Percentiles rank a stretch among this genome's conserved stretches.
These are phyloP conservation scores for Penicillium ochrochloron DNA, from an alignment of 495 filamentous ascomycete genomes.

Conservation along the genomic window DNA sequence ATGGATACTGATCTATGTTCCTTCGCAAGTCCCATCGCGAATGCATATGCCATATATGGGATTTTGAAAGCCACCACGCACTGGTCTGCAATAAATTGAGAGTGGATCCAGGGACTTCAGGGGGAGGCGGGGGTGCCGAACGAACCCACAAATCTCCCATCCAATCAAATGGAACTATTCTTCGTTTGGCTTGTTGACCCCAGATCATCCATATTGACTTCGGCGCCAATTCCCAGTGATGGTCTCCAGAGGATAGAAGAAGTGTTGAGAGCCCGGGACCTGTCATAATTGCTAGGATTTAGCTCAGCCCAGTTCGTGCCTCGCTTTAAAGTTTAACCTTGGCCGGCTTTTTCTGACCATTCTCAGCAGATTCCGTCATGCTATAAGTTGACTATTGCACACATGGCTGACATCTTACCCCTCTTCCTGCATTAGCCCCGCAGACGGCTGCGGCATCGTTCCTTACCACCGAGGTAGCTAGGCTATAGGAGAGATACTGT, in stretches of 20 bases:
- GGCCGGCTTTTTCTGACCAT: neutral
- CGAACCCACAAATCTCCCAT: neutral
- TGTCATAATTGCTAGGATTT: conserved; percentile 3
- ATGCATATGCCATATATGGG: neutral
- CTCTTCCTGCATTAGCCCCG: conserved; percentile 12
- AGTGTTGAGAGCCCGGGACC: neutral
- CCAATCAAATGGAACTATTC: neutral
- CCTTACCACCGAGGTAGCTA: conserved; percentile 12
- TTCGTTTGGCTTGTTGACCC: neutral
- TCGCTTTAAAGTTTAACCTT: conserved; percentile 6
- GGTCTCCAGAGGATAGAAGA: neutral
- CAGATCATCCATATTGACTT: conserved; percentile 1
- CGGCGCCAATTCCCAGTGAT: conserved; percentile 2
- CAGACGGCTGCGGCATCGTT: conserved; percentile 5
- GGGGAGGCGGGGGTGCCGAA: neutral
- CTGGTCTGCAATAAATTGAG: neutral
- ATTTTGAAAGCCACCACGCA: neutral
- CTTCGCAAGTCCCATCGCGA: neutral
- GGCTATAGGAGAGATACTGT: neutral
- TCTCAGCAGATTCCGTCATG: conserved; percentile 1
- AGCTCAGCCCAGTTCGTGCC: neutral
- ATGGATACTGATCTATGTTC: neutral
- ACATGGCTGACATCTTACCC: conserved; percentile 2
- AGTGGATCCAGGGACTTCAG: neutral
- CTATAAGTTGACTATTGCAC: conserved; percentile 1